These are phyloP conservation scores for Akebia trifoliata DNA, from an alignment of 164 flowering plant species.

Conservation along the genomic window DNA sequence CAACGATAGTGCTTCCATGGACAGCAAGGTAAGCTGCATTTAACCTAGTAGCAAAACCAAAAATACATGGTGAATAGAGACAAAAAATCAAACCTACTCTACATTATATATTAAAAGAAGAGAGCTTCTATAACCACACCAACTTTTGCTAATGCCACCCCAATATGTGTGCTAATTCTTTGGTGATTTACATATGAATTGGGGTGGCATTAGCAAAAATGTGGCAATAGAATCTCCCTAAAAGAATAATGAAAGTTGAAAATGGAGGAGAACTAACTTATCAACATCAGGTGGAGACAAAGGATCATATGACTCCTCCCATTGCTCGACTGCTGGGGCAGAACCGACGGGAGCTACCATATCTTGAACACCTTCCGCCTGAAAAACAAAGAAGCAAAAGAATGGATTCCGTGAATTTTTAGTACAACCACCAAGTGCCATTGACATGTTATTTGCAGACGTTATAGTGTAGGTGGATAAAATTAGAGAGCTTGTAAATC, in stretches of 20 bases:
- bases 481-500: no score
- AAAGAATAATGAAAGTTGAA: not conserved
- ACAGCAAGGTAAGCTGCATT: slow-evolving; percentile 72
- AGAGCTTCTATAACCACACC: no score
- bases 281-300: slow-evolving; percentile 90
- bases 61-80: slow-evolving; percentile 2
- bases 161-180: no score
- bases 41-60: slow-evolving; percentile 40
- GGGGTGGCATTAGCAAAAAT: no score
- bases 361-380: slow-evolving; percentile 85
- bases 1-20: slow-evolving; percentile 78
- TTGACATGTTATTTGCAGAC: no score
- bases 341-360: slow-evolving; percentile 43
- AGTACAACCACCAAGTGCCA: not conserved
- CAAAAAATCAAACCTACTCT: not conserved
- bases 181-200: no score
- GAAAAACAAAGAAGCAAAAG: slow-evolving; percentile 11
- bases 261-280: slow-evolving; percentile 40
- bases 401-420: not conserved
- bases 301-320: slow-evolving; percentile 77
- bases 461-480: no score
- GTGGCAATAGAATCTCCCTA: not conserved
- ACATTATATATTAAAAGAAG: not conserved
- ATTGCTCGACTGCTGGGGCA: slow-evolving; percentile 51
- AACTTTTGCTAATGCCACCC: no score